phyloP scores from a whole-genome alignment of 2,329 filamentous ascomycete species.

The Allantophomopsis lycopodina region DNA sequence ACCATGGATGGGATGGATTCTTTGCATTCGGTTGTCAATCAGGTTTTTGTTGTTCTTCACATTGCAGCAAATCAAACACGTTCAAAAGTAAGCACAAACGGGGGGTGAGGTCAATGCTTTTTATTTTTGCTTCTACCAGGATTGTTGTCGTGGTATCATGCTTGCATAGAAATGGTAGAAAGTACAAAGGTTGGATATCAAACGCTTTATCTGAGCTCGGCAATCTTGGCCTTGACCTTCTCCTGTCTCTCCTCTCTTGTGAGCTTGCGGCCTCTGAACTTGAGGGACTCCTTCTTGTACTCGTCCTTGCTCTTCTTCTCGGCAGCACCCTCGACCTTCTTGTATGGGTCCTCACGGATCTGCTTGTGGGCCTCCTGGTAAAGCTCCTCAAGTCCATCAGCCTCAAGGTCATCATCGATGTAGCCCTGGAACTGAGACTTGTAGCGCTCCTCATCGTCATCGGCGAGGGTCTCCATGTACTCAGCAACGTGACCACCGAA shows the following conservation, averaged over 20 bases:
- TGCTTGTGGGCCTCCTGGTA: conserved; percentile 90
- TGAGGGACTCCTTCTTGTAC: conserved; percentile 91
- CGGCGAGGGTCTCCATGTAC: conserved; percentile 99
- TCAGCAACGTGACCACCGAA: conserved; percentile 95
- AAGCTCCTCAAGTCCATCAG: conserved; percentile 91
- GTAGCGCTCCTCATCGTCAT: conserved; percentile 99
- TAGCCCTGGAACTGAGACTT: conserved; percentile 97
- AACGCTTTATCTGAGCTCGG: conserved; percentile 45
- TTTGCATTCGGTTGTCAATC: no score
- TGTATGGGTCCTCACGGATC: conserved; percentile 96
- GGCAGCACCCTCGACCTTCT: conserved; percentile 65
- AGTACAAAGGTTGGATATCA: no score
- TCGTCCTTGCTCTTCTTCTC: conserved; percentile 95
- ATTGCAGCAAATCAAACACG: no score
- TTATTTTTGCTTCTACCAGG: no score
- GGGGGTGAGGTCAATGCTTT: no score
- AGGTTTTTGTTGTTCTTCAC: no score
- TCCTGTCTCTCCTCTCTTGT: conserved; percentile 72
- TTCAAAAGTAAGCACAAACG: no score
- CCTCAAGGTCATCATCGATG: conserved; percentile 92
- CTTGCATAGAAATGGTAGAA: no score
- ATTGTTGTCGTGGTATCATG: no score
- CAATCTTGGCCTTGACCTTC: conserved; percentile 84
- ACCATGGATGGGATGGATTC: no score
- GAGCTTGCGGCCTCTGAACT: conserved; percentile 69